Percentiles rank a stretch among this genome's conserved stretches.
Conservation (phyloP, 371 early-diverging fungal species). For the Mortierella sp. region DNA sequence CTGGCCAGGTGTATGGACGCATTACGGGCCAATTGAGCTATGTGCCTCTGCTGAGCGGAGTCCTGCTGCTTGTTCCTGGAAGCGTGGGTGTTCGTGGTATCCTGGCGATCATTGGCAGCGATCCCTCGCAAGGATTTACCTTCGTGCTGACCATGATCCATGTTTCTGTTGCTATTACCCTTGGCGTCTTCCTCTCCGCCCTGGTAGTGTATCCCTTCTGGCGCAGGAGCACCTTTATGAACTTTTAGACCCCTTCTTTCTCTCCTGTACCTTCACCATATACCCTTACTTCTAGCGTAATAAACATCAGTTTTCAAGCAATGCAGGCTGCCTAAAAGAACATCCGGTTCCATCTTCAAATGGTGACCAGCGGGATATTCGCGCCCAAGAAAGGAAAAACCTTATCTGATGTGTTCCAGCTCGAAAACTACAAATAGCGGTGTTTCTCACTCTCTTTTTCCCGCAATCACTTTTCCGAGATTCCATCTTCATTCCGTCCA, state of each 20-base stretch:
- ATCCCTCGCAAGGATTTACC: conserved; percentile 61
- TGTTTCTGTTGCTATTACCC: conserved; percentile 64
- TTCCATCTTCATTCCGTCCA: neutral
- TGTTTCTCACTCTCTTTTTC: neutral
- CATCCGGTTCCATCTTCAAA: neutral
- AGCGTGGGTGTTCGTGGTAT: conserved; percentile 64
- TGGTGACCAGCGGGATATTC: neutral
- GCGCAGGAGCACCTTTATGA: conserved; percentile 70
- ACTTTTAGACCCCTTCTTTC: conserved; percentile 53
- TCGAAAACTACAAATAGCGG: neutral
- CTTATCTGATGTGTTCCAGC: neutral
- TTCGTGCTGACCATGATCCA: conserved; percentile 70
- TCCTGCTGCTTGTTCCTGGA: conserved; percentile 72
- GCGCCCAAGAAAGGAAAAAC: neutral
- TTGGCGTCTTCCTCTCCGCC: conserved; percentile 71
- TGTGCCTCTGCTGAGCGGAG: conserved; percentile 68
- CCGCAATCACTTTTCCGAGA: conserved; percentile 10
- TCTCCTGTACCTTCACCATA: neutral
- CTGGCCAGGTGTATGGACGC: conserved; percentile 67
- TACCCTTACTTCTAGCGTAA: neutral
- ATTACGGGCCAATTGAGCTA: conserved; percentile 68
- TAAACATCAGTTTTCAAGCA: neutral
- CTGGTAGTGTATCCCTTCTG: conserved; percentile 72
- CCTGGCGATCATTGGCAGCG: conserved; percentile 51
- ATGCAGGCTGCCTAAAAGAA: neutral